These are phyloP conservation scores for Monosporascus cannonballus DNA, from an alignment of 2,329 filamentous ascomycete species.

Conservation along the genomic window DNA sequence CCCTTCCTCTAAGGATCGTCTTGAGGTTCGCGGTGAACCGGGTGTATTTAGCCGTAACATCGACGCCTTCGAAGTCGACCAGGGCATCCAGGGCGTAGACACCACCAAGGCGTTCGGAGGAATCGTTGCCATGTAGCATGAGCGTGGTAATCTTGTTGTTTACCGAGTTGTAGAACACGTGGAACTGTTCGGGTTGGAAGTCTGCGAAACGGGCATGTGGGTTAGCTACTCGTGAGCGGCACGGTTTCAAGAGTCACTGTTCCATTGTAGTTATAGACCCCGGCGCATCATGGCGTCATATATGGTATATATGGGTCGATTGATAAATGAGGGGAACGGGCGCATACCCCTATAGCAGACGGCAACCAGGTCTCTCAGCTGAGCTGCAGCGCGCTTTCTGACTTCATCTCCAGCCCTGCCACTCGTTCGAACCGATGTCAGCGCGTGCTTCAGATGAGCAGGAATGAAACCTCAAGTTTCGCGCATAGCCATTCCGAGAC, in stretches of 20 bases:
- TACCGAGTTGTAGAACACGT: slow-evolving; percentile 48
- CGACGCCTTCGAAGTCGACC: slow-evolving; percentile 94
- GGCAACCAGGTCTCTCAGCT: slow-evolving; percentile 49
- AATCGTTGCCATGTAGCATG: slow-evolving; percentile 79
- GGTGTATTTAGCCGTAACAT: slow-evolving; percentile 87
- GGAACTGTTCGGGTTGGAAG: slow-evolving; percentile 73
- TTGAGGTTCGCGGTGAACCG: slow-evolving; percentile 89
- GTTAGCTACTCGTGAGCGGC: slow-evolving; percentile 5
- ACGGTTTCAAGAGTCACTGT: too few species aligned
- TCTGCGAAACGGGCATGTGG: slow-evolving; percentile 40
- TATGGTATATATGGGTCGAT: neutral
- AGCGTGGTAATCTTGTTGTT: slow-evolving; percentile 55
- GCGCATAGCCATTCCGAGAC: neutral
- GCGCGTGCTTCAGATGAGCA: neutral
- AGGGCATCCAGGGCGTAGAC: slow-evolving; percentile 87
- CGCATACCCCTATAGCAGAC: slow-evolving; percentile 49
- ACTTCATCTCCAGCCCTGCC: slow-evolving; percentile 40
- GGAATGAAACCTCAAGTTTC: neutral
- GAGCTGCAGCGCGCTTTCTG: slow-evolving; percentile 45
- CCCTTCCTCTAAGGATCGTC: slow-evolving; percentile 81
- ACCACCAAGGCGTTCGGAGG: slow-evolving; percentile 82
- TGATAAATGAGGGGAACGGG: neutral
- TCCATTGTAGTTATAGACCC: too few species aligned
- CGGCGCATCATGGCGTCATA: too few species aligned
- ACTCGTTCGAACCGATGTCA: neutral